Conservation (phyloP, 176 grass and related monocot species). For the Panicum miliaceum region DNA sequence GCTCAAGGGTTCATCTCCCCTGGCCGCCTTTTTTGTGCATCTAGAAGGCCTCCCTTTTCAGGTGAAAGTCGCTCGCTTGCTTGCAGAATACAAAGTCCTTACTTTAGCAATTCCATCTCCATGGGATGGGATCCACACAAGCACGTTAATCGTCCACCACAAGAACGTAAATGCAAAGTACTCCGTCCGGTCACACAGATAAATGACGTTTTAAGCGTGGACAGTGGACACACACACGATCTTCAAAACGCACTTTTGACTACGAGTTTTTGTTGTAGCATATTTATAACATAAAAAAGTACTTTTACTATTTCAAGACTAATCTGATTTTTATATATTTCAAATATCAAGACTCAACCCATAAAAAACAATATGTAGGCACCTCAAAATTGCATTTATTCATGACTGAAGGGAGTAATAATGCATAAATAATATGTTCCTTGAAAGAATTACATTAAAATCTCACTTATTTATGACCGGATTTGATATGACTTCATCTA, state of each 20-base stretch:
- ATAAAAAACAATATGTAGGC: too few relatives aligned
- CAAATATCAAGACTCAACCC: too few relatives aligned
- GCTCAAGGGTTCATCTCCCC: constrained; percentile 45
- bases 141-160: too few relatives aligned
- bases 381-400: neutral
- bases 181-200: neutral
- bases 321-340: too few relatives aligned
- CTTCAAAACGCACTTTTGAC: neutral
- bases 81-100: neutral
- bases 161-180: too few relatives aligned
- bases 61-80: neutral
- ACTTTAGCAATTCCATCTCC: neutral
- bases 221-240: too few relatives aligned
- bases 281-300: neutral
- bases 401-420: neutral
- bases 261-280: neutral
- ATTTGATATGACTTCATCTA: neutral
- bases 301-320: neutral
- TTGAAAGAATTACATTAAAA: neutral
- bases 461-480: neutral
- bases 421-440: neutral
- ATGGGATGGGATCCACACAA: neutral
- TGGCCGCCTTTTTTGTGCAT: constrained; percentile 24
- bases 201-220: neutral
- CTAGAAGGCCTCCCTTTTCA: neutral